Evolutionary conservation across 176 grass and related monocot genomes (phyloP).

Genomic region (Stipa capillata): DNA sequence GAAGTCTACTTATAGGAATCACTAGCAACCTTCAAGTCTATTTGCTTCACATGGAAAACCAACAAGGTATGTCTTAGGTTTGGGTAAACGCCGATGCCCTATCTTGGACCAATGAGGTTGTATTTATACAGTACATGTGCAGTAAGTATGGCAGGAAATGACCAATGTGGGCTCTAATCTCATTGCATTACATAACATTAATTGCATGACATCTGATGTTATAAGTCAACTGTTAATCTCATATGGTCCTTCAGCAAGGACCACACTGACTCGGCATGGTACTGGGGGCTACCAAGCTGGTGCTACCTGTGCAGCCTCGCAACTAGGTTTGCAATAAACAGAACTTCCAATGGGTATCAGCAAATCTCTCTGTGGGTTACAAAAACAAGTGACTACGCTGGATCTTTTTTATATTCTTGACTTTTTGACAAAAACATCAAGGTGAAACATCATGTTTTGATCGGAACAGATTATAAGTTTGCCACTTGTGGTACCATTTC

Average conservation of each 20-base stretch:
- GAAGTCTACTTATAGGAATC: slow-evolving; percentile 81
- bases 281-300: background rate
- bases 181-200: background rate
- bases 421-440: too few species aligned
- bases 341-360: background rate
- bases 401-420: too few species aligned
- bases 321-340: background rate
- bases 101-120: background rate
- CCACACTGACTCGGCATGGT: background rate
- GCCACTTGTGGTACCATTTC: background rate
- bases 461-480: background rate
- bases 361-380: background rate
- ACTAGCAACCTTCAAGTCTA: slow-evolving; percentile 68
- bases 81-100: background rate
- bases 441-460: background rate
- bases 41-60: slow-evolving; percentile 68
- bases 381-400: too few species aligned
- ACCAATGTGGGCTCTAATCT: background rate
- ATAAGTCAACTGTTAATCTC: background rate
- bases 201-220: too few species aligned
- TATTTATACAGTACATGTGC: background rate
- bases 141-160: background rate
- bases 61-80: slow-evolving; percentile 67
- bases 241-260: background rate
- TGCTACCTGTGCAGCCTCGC: background rate